phyloP scores from a whole-genome alignment of 495 filamentous ascomycete species.

The Trichoderma erinaceum region DNA sequence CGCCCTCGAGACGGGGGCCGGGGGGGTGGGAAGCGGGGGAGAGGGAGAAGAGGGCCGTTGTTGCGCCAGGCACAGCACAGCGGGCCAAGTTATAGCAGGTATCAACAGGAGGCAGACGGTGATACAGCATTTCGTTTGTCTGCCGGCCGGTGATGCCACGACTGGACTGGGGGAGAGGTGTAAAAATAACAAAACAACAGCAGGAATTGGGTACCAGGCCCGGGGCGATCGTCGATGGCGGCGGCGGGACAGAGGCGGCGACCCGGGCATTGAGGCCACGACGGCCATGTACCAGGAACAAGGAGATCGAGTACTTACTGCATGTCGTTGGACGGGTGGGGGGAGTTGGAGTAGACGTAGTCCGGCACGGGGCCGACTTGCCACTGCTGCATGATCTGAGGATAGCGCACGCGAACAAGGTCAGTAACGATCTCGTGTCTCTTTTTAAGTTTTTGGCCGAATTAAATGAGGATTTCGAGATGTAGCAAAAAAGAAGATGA shows the following conservation, averaged over 20 bases:
- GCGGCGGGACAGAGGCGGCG: conserved; percentile 17
- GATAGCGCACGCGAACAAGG: conserved; percentile 19
- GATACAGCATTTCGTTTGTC: conserved; percentile 14
- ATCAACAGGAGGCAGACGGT: conserved; percentile 14
- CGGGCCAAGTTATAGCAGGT: conserved; percentile 10
- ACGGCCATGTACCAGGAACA: conserved; percentile 35
- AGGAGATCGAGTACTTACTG: conserved; percentile 46
- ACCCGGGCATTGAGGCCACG: neutral
- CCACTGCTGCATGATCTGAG: conserved; percentile 49
- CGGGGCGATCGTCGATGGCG: conserved; percentile 15
- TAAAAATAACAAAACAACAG: neutral
- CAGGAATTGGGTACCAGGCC: conserved; percentile 24
- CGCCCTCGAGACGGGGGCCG: conserved; percentile 2
- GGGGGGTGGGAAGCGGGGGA: conserved; percentile 15
- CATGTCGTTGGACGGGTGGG: conserved; percentile 42
- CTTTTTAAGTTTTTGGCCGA: neutral
- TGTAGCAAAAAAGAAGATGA: neutral
- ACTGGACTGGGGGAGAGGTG: conserved; percentile 10
- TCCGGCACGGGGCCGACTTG: conserved; percentile 43
- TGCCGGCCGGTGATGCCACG: neutral
- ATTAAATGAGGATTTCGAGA: neutral
- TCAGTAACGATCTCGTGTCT: conserved; percentile 9
- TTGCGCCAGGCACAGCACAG: conserved; percentile 9
- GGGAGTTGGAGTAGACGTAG: conserved; percentile 44
- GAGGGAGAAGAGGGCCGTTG: neutral